Evolutionary conservation across 768 basidiomycete genomes (phyloP).

Genomic region (Mycena alexandri): DNA sequence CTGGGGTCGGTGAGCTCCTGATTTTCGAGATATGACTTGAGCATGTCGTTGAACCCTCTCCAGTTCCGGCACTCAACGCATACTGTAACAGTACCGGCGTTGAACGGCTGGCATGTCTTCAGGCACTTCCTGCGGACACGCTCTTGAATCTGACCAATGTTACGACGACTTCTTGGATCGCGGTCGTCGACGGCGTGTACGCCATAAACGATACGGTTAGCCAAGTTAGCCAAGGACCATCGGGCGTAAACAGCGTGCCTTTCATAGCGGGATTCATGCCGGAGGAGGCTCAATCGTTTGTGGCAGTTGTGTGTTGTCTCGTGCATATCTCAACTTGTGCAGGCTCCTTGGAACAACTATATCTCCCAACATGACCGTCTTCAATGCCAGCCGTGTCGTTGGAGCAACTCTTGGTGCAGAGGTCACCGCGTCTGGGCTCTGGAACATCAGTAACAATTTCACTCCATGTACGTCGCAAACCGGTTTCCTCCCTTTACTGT

Average conservation of each 20-base stretch:
- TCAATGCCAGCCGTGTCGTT: conserved; percentile 26
- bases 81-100: conserved; percentile 32
- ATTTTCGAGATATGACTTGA: no score
- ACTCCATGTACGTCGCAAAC: conserved; percentile 31
- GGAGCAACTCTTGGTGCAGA: conserved; percentile 17
- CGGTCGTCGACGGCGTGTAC: conserved; percentile 34
- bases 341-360: conserved; percentile 30
- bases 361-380: conserved; percentile 33
- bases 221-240: conserved; percentile 31
- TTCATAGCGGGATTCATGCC: conserved; percentile 39
- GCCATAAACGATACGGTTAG: conserved; percentile 27
- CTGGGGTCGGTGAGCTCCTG: conserved; percentile 29
- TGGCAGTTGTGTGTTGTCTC: background rate
- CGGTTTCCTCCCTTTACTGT: background rate
- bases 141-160: conserved; percentile 36
- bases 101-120: conserved; percentile 32
- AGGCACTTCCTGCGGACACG: conserved; percentile 34
- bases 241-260: conserved; percentile 35
- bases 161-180: conserved; percentile 20
- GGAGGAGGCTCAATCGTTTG: conserved; percentile 39
- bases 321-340: background rate
- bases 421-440: conserved; percentile 34
- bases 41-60: background rate
- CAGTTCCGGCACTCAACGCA: conserved; percentile 31
- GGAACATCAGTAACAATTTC: conserved; percentile 26